These are phyloP conservation scores for Clohesyomyces aquaticus DNA, from an alignment of 495 filamentous ascomycete genomes.

Conservation along the genomic window DNA sequence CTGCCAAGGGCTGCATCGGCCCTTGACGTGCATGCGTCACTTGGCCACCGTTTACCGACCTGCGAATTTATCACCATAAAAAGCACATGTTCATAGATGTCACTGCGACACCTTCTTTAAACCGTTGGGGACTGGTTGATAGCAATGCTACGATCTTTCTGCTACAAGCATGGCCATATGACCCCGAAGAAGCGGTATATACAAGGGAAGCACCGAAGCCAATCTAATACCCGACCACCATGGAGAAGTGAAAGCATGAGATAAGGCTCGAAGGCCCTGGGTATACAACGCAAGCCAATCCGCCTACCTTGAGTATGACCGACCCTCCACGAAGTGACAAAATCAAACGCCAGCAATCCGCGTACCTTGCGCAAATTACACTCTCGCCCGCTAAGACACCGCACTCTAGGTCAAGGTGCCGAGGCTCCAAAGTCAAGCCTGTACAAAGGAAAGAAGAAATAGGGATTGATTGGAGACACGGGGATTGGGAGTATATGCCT, in stretches of 20 bases:
- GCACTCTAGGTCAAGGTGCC: neutral
- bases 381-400: neutral
- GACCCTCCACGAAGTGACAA: neutral
- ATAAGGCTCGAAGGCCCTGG: constrained; percentile 16
- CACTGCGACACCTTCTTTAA: neutral
- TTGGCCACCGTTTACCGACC: neutral
- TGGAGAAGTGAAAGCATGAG: constrained; percentile 1
- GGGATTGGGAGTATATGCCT: neutral
- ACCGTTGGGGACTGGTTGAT: neutral
- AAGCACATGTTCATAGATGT: no score
- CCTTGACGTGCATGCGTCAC: neutral
- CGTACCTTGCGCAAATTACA: neutral
- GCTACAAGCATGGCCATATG: constrained; percentile 3
- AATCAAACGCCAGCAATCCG: constrained; percentile 6
- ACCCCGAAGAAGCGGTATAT: constrained; percentile 6
- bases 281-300: constrained; percentile 34
- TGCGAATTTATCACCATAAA: neutral
- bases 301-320: neutral
- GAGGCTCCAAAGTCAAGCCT: neutral
- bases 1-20: neutral
- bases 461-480: neutral
- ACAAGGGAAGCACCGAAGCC: constrained; percentile 26
- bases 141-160: constrained; percentile 11
- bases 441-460: neutral
- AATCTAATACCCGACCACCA: constrained; percentile 15